A percentile compares a stretch with the other conserved stretches of the same genome.
phyloP scores from a whole-genome alignment of 306 rosid species.

The Quercus berberidifolia region DNA sequence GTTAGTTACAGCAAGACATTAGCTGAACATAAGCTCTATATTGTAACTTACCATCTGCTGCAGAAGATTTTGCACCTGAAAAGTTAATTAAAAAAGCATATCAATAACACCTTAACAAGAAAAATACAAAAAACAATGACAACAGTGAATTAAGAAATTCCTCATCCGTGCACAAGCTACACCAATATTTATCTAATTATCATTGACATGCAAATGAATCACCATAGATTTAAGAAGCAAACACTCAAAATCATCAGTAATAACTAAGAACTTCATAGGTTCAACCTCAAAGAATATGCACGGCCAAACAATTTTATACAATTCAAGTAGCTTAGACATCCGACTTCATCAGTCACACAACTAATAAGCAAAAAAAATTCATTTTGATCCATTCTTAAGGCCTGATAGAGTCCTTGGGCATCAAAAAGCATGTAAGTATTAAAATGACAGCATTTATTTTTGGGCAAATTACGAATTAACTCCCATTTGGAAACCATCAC shows the following conservation, averaged over 20 bases:
- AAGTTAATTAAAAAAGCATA: neutral
- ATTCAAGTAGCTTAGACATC: neutral
- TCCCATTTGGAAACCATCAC: too few relatives aligned
- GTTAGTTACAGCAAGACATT: slow-evolving; percentile 25
- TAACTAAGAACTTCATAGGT: neutral
- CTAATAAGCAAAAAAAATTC: neutral
- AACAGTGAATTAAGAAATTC: neutral
- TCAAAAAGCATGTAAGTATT: neutral
- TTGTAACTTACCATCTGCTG: slow-evolving; percentile 89
- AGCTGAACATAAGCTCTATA: slow-evolving; percentile 12
- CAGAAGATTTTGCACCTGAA: slow-evolving; percentile 96
- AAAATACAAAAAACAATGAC: slow-evolving; percentile 8
- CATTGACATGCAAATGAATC: neutral
- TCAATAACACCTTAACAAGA: slow-evolving; percentile 11
- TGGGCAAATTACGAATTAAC: too few relatives aligned
- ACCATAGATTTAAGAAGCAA: neutral
- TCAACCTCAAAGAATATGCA: neutral
- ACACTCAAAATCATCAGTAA: neutral
- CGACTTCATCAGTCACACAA: neutral
- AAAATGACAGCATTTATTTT: neutral
- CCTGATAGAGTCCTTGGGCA: neutral
- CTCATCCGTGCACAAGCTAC: neutral
- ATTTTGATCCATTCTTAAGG: neutral
- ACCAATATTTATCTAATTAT: neutral
- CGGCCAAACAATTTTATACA: neutral